Base-by-base conservation (phyloP, 306 rosid species). In the Cajanus cajan region DNA sequence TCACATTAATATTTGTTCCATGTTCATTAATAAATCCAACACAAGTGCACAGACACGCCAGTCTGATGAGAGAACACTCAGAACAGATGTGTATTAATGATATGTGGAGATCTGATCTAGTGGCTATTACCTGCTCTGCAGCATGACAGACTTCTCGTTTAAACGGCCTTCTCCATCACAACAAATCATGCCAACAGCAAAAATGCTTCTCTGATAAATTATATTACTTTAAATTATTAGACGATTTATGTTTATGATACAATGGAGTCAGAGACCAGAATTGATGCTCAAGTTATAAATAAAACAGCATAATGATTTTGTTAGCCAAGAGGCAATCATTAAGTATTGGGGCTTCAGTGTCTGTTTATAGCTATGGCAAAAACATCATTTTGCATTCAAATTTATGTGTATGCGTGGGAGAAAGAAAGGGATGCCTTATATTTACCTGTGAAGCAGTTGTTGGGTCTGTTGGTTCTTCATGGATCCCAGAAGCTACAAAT, bases 91-190 rank as follows among this genome's bases (percentile, higher is more conserved):
- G 61, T 8, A 41, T n/a, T 13, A 19, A 41, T 41, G 34, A 41
- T 8, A 66, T 36, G 44, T 16, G 41, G 55, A 62, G 72, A 74
- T 51, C 52, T 28, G n/a, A 28, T 28, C 3, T 28, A 67, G 25
- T 65, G 50, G 33, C 31, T 39, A 36, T 81, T 83, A 95, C 98
- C 98, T 95, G 97, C 93, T 85, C 76, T 92, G 98, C 83, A 95
- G 76, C 91, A 95, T 77, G 79, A 87, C 85, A 69, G 97, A 91
- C 81, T 95, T 95, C 83, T 92, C 98, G 0, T 95, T 95, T 63
- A 92, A 82, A 83, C 84, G 97, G 54, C 98, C 98, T 82, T 92
- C 98, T 48, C 93, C 97, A 34, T 95, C 98, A 85, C 94, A 88
- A 83, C 89, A 91, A 65, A 92, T 86, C 98, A 88, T 90, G 84